Evolutionary conservation across 2,329 filamentous ascomycete species (phyloP).

Genomic region (Clonostachys chloroleuca): DNA sequence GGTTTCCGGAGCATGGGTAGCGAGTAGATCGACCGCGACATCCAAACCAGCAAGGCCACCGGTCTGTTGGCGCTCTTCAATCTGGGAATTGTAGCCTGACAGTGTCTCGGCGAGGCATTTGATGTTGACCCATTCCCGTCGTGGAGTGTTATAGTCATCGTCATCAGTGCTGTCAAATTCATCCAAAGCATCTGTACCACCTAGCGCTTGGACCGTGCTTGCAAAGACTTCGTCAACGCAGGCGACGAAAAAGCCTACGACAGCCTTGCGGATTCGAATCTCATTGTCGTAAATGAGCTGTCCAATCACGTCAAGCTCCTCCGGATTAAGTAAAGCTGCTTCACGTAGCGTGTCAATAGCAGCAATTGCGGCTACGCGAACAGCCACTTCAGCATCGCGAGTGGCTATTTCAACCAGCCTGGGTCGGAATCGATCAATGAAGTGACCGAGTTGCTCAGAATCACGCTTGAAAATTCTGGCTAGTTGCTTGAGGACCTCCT

Average conservation of each 20-base stretch:
- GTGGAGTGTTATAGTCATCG: constrained; percentile 72
- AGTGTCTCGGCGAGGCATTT: constrained; percentile 87
- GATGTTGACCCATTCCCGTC: constrained; percentile 82
- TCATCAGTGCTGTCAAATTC: constrained; percentile 72
- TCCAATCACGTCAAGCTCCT: constrained; percentile 85
- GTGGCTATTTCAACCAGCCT: constrained; percentile 91
- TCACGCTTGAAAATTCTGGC: constrained; percentile 74
- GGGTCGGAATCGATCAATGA: constrained; percentile 85
- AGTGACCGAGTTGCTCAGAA: constrained; percentile 80
- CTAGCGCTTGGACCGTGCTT: constrained; percentile 76
- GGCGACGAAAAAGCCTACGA: constrained; percentile 85
- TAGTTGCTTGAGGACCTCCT: constrained; percentile 85
- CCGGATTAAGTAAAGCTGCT: constrained; percentile 81
- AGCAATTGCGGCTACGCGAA: constrained; percentile 76
- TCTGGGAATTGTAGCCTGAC: constrained; percentile 72
- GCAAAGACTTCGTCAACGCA: constrained; percentile 81
- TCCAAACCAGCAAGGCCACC: constrained; percentile 40
- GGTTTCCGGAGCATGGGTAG: constrained; percentile 67
- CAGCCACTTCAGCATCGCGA: constrained; percentile 73
- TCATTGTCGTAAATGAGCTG: constrained; percentile 88
- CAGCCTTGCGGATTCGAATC: constrained; percentile 77
- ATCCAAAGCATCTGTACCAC: constrained; percentile 71
- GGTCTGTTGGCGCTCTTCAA: constrained; percentile 49
- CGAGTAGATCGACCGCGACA: constrained; percentile 49
- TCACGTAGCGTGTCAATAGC: constrained; percentile 79